A percentile compares a stretch with the other conserved stretches of the same genome.
These are phyloP conservation scores for Penicillium griseofulvum DNA, from an alignment of 2,329 filamentous ascomycete genomes.

Conservation along the genomic window DNA sequence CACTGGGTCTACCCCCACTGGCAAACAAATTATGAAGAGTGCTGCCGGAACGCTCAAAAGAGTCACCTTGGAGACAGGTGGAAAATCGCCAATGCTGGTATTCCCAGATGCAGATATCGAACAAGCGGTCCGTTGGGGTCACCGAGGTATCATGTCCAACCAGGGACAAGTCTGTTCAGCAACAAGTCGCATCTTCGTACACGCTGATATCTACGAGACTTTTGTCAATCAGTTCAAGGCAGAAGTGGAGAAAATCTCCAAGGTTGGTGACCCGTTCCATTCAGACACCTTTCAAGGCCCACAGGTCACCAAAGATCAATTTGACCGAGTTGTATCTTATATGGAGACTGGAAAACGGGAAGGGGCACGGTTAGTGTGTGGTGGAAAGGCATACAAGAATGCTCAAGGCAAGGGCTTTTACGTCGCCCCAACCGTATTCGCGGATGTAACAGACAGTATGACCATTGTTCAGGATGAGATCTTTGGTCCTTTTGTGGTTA, in stretches of 20 bases:
- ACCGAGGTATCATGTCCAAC: conserved; percentile 57
- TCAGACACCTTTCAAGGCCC: conserved; percentile 38
- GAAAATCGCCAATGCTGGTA: conserved; percentile 47
- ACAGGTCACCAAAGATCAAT: conserved; percentile 35
- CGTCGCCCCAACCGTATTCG: conserved; percentile 14
- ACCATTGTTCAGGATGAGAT: conserved; percentile 11
- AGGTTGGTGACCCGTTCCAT: conserved; percentile 35
- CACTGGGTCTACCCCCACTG: conserved; percentile 4
- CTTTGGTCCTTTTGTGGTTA: conserved; percentile 15
- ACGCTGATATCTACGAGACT: conserved; percentile 43
- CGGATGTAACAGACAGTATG: not conserved
- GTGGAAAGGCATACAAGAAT: conserved; percentile 46
- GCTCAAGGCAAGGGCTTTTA: conserved; percentile 6
- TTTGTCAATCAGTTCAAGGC: conserved; percentile 32
- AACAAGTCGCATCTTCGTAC: conserved; percentile 63
- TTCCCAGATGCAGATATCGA: conserved; percentile 47
- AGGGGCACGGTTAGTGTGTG: conserved; percentile 63
- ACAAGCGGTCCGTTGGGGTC: conserved; percentile 39
- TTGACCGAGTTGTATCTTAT: conserved; percentile 60
- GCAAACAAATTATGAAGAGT: conserved; percentile 3
- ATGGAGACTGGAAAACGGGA: conserved; percentile 67
- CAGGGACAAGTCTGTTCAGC: conserved; percentile 65
- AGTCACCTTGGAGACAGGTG: conserved; percentile 49
- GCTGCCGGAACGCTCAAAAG: conserved; percentile 39
- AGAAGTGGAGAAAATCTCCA: conserved; percentile 29